Conservation (phyloP, 345 rosid species). For the Streptanthus diversifolius region DNA sequence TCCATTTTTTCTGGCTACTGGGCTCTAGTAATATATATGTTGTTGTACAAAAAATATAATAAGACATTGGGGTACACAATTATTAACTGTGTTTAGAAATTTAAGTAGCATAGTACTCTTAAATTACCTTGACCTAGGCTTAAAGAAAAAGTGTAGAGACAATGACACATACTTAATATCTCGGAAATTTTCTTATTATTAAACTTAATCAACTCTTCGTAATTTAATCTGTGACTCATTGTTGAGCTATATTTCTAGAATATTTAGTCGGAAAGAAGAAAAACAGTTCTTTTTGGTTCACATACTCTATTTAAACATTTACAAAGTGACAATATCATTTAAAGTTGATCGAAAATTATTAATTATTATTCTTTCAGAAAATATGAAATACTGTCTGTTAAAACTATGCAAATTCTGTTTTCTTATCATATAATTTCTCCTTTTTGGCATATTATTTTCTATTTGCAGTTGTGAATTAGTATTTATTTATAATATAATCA, state of each 20-base stretch:
- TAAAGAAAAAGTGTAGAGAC: too few relatives aligned
- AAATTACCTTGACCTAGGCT: neutral
- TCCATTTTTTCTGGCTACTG: neutral
- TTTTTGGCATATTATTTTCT: neutral
- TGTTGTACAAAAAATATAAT: neutral
- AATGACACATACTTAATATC: neutral
- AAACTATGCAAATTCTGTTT: neutral
- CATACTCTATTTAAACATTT: neutral
- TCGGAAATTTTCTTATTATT: neutral
- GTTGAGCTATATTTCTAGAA: neutral
- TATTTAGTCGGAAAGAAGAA: too few relatives aligned
- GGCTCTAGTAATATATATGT: neutral
- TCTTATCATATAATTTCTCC: neutral
- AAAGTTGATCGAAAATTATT: neutral
- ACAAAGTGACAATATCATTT: neutral
- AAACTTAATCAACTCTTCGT: neutral
- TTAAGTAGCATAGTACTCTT: neutral
- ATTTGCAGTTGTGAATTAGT: neutral
- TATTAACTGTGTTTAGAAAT: neutral
- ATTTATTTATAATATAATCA: neutral
- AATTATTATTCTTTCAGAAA: too few relatives aligned
- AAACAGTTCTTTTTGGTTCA: neutral
- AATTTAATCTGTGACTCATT: neutral
- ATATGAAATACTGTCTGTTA: too few relatives aligned
- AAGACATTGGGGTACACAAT: neutral